Conservation (phyloP, 768 basidiomycete genomes). For the Rhizopogon salebrosus region DNA sequence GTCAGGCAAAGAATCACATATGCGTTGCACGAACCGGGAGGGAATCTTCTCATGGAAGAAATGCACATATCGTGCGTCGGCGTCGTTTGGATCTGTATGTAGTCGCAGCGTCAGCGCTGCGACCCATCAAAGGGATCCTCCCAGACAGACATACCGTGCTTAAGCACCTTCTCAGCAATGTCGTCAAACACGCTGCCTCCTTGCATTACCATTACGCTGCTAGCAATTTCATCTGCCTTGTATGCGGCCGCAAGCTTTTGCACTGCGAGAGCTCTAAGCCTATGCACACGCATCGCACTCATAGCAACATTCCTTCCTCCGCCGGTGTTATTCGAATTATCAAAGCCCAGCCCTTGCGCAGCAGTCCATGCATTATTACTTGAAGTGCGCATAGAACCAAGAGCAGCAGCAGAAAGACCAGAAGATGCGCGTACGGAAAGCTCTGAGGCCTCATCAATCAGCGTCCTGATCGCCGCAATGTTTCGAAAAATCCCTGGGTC, state of each 20-base stretch:
- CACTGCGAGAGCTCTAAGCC: constrained; percentile 75
- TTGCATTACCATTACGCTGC: constrained; percentile 94
- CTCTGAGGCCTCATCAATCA: constrained; percentile 88
- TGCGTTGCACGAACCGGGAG: constrained; percentile 57
- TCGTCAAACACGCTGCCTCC: constrained; percentile 91
- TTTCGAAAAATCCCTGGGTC: constrained; percentile 85
- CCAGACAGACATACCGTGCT: constrained; percentile 41
- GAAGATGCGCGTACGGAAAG: constrained; percentile 84
- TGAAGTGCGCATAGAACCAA: constrained; percentile 56
- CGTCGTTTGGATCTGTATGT: constrained; percentile 61
- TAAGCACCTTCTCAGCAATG: constrained; percentile 83
- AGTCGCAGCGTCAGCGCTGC: constrained; percentile 4
- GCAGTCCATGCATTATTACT: constrained; percentile 51
- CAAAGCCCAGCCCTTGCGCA: constrained; percentile 60
- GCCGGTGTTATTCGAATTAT: constrained; percentile 45
- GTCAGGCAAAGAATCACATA: constrained; percentile 8
- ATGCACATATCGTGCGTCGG: constrained; percentile 83
- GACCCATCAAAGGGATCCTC: not conserved
- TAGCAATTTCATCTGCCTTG: constrained; percentile 83
- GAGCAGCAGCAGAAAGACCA: constrained; percentile 69
- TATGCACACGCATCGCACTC: constrained; percentile 81
- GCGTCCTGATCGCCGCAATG: constrained; percentile 66
- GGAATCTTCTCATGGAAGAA: constrained; percentile 97
- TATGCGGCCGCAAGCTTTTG: constrained; percentile 86
- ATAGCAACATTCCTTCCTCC: constrained; percentile 74